A percentile compares a stretch with the other conserved stretches of the same genome.
Conservation (phyloP, 1,139 yeast species). For the Geotrichum reessii region DNA sequence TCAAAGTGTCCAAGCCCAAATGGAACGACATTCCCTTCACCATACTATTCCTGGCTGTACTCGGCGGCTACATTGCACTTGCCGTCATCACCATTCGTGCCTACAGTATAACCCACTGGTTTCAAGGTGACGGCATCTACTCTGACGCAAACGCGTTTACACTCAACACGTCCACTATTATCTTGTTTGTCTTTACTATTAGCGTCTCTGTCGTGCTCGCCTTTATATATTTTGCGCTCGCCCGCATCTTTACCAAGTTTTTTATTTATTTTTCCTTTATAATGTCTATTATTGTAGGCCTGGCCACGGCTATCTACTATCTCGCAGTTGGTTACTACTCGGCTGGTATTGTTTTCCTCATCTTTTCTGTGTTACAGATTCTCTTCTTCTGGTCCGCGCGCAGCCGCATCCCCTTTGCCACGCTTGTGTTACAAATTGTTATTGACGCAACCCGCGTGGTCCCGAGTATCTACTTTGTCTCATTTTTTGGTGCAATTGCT, state of each 20-base stretch:
- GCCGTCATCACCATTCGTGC: conserved; percentile 66
- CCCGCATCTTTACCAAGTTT: conserved; percentile 56
- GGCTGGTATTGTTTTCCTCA: conserved; percentile 68
- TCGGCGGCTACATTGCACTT: conserved; percentile 65
- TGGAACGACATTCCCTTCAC: conserved; percentile 57
- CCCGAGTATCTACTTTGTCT: conserved; percentile 62
- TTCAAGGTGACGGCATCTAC: conserved; percentile 65
- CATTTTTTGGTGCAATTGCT: conserved; percentile 59
- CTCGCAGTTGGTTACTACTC: conserved; percentile 56
- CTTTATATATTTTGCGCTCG: conserved; percentile 50
- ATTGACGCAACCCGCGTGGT: conserved; percentile 69
- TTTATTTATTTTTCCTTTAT: conserved; percentile 70
- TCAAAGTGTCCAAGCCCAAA: conserved; percentile 58
- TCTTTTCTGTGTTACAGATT: conserved; percentile 46
- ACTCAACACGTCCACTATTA: conserved; percentile 65
- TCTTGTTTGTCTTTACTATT: conserved; percentile 62
- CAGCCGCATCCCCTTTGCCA: conserved; percentile 64
- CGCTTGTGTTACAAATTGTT: conserved; percentile 62
- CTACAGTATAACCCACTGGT: conserved; percentile 49
- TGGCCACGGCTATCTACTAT: conserved; percentile 73
- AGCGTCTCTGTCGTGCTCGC: conserved; percentile 59
- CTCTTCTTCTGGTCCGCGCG: conserved; percentile 52
- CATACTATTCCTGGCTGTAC: conserved; percentile 53
- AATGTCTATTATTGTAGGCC: conserved; percentile 59
- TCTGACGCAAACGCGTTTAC: conserved; percentile 49